Percentiles rank a stretch among this genome's conserved stretches.
Conservation (phyloP, 2,329 filamentous ascomycete genomes). For the Venturia pyrina region DNA sequence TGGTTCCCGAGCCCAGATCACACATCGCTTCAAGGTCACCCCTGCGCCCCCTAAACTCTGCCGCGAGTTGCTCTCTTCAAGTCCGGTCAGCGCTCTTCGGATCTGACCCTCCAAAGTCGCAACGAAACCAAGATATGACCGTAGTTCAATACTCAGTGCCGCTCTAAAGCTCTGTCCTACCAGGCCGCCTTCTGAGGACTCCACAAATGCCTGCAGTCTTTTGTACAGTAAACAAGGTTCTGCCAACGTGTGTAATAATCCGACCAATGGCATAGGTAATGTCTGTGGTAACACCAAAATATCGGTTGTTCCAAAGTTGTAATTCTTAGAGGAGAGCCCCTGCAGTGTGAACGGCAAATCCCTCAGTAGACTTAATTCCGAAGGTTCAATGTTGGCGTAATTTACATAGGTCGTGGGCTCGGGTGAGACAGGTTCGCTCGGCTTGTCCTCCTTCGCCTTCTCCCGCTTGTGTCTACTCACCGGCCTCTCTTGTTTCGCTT, state of each 20-base stretch:
- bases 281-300: conserved; percentile 67
- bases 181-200: conserved; percentile 65
- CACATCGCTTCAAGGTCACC: conserved; percentile 87
- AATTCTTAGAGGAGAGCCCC: conserved; percentile 76
- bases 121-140: conserved; percentile 81
- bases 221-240: conserved; percentile 91
- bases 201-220: conserved; percentile 68
- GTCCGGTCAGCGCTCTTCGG: conserved; percentile 62
- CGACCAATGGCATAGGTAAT: conserved; percentile 74
- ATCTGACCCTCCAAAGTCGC: conserved; percentile 91
- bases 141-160: conserved; percentile 73
- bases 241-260: conserved; percentile 77
- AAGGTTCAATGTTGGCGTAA: conserved; percentile 20
- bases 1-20: conserved; percentile 94
- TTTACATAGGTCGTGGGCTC: not conserved
- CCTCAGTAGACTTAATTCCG: conserved; percentile 38
- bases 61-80: conserved; percentile 58
- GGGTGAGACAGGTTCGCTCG: conserved; percentile 8
- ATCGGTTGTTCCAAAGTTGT: conserved; percentile 62
- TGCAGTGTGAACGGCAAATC: conserved; percentile 91
- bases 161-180: conserved; percentile 85
- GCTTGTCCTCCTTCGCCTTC: conserved; percentile 10
- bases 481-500: conserved; percentile 7
- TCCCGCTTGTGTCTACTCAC: not conserved
- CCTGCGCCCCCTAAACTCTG: conserved; percentile 72